These are phyloP conservation scores for Dipodascus albidus DNA, from an alignment of 805 yeast species.

Conservation along the genomic window DNA sequence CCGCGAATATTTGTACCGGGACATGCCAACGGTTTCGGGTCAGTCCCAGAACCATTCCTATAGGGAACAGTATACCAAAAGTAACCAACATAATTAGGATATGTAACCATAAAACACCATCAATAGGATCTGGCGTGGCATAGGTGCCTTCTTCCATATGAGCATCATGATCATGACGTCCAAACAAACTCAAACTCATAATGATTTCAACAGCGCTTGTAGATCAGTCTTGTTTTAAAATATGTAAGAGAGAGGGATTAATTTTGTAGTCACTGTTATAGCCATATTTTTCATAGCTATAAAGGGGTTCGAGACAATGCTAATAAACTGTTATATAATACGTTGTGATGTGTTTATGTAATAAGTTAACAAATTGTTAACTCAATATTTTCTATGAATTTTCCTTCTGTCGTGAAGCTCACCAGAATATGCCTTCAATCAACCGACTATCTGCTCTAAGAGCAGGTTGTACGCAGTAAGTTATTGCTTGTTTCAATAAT, in stretches of 20 bases:
- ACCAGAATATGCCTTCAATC: background rate
- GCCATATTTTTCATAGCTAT: background rate
- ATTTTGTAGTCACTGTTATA: background rate
- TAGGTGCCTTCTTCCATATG: slow-evolving; percentile 1
- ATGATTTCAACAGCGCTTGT: background rate
- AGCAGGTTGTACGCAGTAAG: slow-evolving; percentile 1
- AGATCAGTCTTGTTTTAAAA: too few species aligned
- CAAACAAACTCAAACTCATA: background rate
- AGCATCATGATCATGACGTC: slow-evolving; percentile 1
- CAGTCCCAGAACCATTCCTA: slow-evolving; percentile 30
- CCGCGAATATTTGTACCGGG: slow-evolving; percentile 26
- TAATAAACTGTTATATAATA: background rate
- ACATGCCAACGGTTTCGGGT: slow-evolving; percentile 27
- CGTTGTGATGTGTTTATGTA: too few species aligned
- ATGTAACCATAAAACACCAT: slow-evolving; percentile 20
- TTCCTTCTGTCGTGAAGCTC: background rate
- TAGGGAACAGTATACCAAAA: slow-evolving; percentile 30
- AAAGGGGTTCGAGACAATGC: too few species aligned
- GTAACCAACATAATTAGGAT: slow-evolving; percentile 25
- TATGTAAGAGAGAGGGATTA: background rate
- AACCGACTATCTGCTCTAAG: background rate
- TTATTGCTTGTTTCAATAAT: background rate
- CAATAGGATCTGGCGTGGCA: background rate
- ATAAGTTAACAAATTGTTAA: background rate
- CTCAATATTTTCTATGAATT: background rate